Evolutionary conservation across 1,284 basidiomycete species (phyloP).

Genomic region (Salmacisia buchloeana): DNA sequence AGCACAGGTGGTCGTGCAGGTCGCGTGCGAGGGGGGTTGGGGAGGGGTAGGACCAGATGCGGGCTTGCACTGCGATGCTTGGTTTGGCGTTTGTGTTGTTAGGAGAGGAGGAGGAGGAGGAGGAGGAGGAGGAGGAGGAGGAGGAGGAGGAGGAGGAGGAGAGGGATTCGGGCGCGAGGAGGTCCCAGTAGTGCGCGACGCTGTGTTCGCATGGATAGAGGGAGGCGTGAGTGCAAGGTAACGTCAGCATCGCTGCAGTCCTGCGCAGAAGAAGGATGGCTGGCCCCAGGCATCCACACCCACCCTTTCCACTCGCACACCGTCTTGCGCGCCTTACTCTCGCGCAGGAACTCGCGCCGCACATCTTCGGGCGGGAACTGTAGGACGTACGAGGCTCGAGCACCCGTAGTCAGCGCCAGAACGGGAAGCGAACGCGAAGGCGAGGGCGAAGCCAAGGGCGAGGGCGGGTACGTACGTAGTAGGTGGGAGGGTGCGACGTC

Average conservation of each 20-base stretch:
- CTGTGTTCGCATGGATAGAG: not conserved
- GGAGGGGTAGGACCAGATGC: conserved; percentile 44
- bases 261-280: not conserved
- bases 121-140: not conserved
- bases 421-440: no score
- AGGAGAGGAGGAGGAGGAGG: not conserved
- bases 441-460: no score
- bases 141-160: not conserved
- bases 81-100: conserved; percentile 26
- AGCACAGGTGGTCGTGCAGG: conserved; percentile 45
- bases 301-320: conserved; percentile 48
- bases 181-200: conserved; percentile 9
- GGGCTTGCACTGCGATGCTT: conserved; percentile 20
- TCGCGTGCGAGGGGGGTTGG: conserved; percentile 29
- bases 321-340: conserved; percentile 34
- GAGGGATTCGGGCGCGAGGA: not conserved
- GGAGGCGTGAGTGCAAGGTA: not conserved
- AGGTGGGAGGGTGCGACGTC: conserved; percentile 44
- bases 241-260: not conserved
- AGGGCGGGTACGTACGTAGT: not conserved
- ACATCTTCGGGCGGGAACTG: conserved; percentile 37
- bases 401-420: not conserved
- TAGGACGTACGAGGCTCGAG: not conserved
- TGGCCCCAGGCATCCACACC: not conserved
- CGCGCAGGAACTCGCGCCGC: conserved; percentile 24